phyloP scores from a whole-genome alignment of 768 basidiomycete species.

The Kwoniella sp. region DNA sequence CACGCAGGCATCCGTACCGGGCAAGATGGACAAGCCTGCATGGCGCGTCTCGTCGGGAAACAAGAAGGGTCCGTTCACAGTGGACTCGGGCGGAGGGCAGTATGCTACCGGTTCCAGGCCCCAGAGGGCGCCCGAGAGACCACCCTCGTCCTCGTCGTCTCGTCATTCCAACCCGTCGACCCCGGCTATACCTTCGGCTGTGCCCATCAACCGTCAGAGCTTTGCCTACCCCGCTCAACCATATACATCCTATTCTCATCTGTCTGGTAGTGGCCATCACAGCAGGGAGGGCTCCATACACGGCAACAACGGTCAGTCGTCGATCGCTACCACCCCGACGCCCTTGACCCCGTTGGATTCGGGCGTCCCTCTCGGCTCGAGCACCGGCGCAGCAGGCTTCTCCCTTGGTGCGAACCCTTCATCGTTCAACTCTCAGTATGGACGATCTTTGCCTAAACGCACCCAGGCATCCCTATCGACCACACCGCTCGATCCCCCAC shows the following conservation, averaged over 20 bases:
- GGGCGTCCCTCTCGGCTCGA: not conserved
- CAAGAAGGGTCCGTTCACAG: constrained; percentile 48
- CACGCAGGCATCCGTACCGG: not conserved
- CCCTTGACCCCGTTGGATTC: constrained; percentile 28
- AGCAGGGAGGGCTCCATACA: constrained; percentile 21
- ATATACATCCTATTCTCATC: constrained; percentile 15
- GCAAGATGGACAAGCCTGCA: constrained; percentile 40
- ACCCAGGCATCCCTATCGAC: constrained; percentile 15
- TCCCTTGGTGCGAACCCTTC: constrained; percentile 9
- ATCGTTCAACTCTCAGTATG: constrained; percentile 6
- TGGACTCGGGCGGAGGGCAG: constrained; percentile 42
- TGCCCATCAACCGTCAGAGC: constrained; percentile 3
- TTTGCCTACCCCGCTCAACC: constrained; percentile 21
- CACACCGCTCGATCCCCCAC: constrained; percentile 33
- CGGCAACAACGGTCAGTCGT: constrained; percentile 17
- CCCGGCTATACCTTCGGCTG: constrained; percentile 24
- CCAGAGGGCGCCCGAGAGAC: constrained; percentile 11
- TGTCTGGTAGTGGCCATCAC: constrained; percentile 5
- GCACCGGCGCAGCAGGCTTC: constrained; percentile 14
- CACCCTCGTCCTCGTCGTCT: constrained; percentile 16
- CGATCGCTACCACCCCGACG: constrained; percentile 32
- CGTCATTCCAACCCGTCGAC: constrained; percentile 30
- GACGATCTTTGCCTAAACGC: not conserved
- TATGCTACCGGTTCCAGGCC: not conserved
- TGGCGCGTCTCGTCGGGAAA: constrained; percentile 33